Base-by-base conservation (phyloP, 1,284 basidiomycete species). In the Heimioporus retisporus region DNA sequence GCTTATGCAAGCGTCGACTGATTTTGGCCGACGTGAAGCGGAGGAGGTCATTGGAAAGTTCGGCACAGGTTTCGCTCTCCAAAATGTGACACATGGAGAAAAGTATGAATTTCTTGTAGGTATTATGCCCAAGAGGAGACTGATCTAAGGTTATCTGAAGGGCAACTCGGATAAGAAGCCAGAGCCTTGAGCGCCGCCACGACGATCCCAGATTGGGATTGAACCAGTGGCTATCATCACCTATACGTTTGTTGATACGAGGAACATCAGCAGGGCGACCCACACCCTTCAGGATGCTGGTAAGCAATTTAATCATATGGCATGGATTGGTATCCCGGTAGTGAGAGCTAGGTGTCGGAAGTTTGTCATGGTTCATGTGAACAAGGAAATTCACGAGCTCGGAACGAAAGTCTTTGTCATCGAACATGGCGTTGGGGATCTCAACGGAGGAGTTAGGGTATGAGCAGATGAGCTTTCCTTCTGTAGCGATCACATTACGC, bases 91-190 rank as follows among this genome's bases (percentile, higher is more conserved):
- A 69, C 65, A 83, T 73, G 35, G 83, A 69, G 63, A 79, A 83
- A 8, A 80, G 66, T 73, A 86, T 82, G 71, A 86, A 87, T 6
- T 65, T 50, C 67, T 87, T 87, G 75, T 86, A 87, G 6, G 71
- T 71, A 35, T 61, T 62, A 40, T 63, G 59, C 28, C 65, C 69
- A 35, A 64, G 68, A 48, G 59, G 67, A 35, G 64, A 35, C 23
- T 63, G 59, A 53, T 67, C 43, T 14, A 85, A 75, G 2, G 82
- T 77, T 0, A 81, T 82, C 63, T 87, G 85, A 16, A 87, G 65
- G 1, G 71, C 69, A 10, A 81, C 74, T 44, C 77, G 71, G 14
- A 80, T 67, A 6, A 80, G 69, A 25, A 81, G 73, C 79, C 81
- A 81, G 4, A 81, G 66, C 2, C 79, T 65, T 2, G 79, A 79